These are phyloP conservation scores for Trichoderma virens DNA, from an alignment of 495 filamentous ascomycete species.

Conservation along the genomic window DNA sequence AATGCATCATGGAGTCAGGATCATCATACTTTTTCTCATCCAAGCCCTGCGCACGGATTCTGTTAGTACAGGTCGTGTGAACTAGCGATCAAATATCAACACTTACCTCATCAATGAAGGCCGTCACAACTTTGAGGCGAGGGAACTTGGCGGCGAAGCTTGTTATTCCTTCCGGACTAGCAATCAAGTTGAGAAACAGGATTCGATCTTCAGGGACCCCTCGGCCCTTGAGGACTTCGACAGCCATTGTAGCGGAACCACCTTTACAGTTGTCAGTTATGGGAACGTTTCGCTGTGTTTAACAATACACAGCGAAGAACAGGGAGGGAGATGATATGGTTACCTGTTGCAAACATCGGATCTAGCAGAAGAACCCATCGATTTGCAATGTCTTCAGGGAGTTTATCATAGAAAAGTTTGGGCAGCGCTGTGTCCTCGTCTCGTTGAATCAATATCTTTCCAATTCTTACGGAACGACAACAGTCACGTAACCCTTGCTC, in stretches of 20 bases:
- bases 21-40: conserved; percentile 87
- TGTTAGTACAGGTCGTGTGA: conserved; percentile 19
- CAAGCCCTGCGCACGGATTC: conserved; percentile 46
- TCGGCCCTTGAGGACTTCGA: conserved; percentile 78
- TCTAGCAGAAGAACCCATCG: conserved; percentile 94
- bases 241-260: conserved; percentile 92
- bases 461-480: conserved; percentile 91
- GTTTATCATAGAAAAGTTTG: conserved; percentile 92
- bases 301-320: not conserved
- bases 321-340: conserved; percentile 14
- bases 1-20: not conserved
- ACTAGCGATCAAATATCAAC: not conserved
- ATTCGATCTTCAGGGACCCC: conserved; percentile 94
- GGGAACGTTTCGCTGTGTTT: not conserved
- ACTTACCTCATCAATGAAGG: conserved; percentile 74
- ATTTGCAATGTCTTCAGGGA: conserved; percentile 85
- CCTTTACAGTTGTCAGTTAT: conserved; percentile 38
- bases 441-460: conserved; percentile 95
- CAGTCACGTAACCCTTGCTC: conserved; percentile 95
- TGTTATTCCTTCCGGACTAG: conserved; percentile 83
- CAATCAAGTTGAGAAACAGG: conserved; percentile 91
- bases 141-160: conserved; percentile 89
- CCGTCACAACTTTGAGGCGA: conserved; percentile 89
- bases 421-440: conserved; percentile 92
- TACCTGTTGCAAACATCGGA: conserved; percentile 97